Evolutionary conservation across 2,329 filamentous ascomycete genomes (phyloP).

Genomic region (Penicillium sp.): DNA sequence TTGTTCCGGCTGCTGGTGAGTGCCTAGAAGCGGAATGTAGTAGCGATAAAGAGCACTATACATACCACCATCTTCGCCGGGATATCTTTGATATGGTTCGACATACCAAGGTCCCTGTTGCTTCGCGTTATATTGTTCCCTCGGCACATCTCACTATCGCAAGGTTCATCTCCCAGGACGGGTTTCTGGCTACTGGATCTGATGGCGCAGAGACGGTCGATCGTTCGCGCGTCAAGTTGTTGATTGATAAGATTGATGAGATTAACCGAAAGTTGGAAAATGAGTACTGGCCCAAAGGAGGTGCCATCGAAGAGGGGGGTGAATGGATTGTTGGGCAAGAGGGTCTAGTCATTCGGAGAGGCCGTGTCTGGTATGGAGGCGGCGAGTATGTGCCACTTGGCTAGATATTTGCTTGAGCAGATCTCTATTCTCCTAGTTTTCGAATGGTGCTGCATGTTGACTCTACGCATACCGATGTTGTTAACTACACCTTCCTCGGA

Average conservation of each 20-base stretch:
- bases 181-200: conserved; percentile 48
- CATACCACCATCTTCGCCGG: conserved; percentile 82
- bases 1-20: conserved; percentile 73
- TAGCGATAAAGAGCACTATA: conserved; percentile 62
- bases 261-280: conserved; percentile 71
- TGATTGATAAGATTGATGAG: conserved; percentile 69
- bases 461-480: not conserved
- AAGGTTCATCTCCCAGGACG: conserved; percentile 67
- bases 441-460: not conserved
- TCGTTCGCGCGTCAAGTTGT: conserved; percentile 56
- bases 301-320: conserved; percentile 49
- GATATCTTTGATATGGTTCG: conserved; percentile 66
- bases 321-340: conserved; percentile 83
- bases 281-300: conserved; percentile 63
- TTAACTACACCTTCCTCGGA: not conserved
- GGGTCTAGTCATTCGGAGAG: conserved; percentile 70
- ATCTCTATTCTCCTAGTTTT: not conserved
- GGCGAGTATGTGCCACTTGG: conserved; percentile 60
- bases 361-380: conserved; percentile 83
- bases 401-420: not conserved
- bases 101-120: conserved; percentile 63
- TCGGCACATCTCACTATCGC: conserved; percentile 84
- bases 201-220: conserved; percentile 29
- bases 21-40: conserved; percentile 35
- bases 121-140: conserved; percentile 81